Percentiles rank a stretch among this genome's conserved stretches.
Conservation (phyloP, 257 asterid genomes). For the Dorcoceras hygrometricum region DNA sequence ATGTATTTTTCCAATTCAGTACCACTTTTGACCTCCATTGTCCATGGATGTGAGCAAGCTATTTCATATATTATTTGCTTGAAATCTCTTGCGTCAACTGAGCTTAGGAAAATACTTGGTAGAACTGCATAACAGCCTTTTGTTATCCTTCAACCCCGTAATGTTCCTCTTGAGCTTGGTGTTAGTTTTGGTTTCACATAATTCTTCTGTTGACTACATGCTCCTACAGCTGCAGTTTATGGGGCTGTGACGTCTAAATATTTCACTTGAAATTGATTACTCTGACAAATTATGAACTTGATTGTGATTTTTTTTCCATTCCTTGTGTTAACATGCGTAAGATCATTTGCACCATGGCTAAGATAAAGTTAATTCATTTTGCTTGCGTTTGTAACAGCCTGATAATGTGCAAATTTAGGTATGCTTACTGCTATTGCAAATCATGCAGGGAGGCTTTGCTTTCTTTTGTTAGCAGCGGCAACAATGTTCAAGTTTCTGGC, state of each 20-base stretch:
- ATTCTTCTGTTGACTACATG: slow-evolving; percentile 1
- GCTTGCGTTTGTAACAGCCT: slow-evolving; percentile 15
- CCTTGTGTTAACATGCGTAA: too few relatives aligned
- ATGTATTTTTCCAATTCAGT: background rate
- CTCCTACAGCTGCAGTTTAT: slow-evolving; percentile 3
- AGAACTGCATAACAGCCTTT: slow-evolving; percentile 5
- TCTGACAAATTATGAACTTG: background rate
- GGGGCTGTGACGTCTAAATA: background rate
- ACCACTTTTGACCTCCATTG: background rate
- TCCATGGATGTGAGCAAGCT: slow-evolving; percentile 8
- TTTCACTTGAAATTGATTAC: slow-evolving; percentile 5
- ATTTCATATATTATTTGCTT: slow-evolving; percentile 15
- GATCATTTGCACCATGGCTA: slow-evolving; percentile 1
- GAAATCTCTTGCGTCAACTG: background rate
- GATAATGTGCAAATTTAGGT: slow-evolving; percentile 21
- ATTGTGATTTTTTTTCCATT: too few relatives aligned
- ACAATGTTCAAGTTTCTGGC: slow-evolving; percentile 87
- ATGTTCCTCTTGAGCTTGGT: background rate
- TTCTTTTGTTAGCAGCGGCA: slow-evolving; percentile 71
- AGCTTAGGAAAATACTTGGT: slow-evolving; percentile 9
- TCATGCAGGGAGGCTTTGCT: slow-evolving; percentile 81
- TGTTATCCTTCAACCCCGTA: slow-evolving; percentile 6
- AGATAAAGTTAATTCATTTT: background rate
- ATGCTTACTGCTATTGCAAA: slow-evolving; percentile 25
- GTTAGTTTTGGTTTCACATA: background rate